Percentiles rank a stretch among this genome's conserved stretches.
These are phyloP conservation scores for Plasmodium adleri DNA, from an alignment of 169 alveolate species.

Conservation along the genomic window DNA sequence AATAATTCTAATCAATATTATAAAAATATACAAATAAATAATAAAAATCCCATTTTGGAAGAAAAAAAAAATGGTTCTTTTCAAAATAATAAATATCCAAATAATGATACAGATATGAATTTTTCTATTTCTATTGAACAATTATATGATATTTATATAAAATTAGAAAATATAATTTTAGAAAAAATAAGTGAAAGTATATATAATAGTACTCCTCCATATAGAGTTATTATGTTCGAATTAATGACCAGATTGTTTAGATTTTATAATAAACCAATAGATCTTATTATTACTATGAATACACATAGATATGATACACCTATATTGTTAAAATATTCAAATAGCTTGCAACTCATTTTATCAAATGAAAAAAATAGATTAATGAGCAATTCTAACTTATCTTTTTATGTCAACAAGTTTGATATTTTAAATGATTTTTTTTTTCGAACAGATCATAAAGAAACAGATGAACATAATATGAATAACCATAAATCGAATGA, in stretches of 20 bases:
- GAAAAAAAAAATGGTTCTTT: background rate
- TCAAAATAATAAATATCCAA: constrained; percentile 17
- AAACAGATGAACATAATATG: background rate
- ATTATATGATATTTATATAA: constrained; percentile 79
- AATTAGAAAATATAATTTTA: constrained; percentile 72
- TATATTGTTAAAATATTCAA: constrained; percentile 48
- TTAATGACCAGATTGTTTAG: constrained; percentile 81
- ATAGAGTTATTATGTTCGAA: constrained; percentile 85
- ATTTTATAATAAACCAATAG: constrained; percentile 74
- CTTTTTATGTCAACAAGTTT: constrained; percentile 43
- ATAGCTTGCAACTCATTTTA: constrained; percentile 47
- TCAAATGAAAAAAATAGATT: constrained; percentile 31
- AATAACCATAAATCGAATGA: background rate
- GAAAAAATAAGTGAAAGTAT: constrained; percentile 78
- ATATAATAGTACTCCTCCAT: constrained; percentile 85
- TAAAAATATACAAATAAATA: background rate
- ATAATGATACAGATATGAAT: constrained; percentile 15
- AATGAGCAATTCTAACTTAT: constrained; percentile 35
- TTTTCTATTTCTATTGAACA: constrained; percentile 36
- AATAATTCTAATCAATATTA: too few species aligned
- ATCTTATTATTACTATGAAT: constrained; percentile 56
- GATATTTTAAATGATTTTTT: constrained; percentile 51
- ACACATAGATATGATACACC: constrained; percentile 75
- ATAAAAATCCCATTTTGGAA: background rate
- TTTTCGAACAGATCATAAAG: constrained; percentile 20